Conservation (phyloP, 768 basidiomycete species). For the Boletus patriciae region DNA sequence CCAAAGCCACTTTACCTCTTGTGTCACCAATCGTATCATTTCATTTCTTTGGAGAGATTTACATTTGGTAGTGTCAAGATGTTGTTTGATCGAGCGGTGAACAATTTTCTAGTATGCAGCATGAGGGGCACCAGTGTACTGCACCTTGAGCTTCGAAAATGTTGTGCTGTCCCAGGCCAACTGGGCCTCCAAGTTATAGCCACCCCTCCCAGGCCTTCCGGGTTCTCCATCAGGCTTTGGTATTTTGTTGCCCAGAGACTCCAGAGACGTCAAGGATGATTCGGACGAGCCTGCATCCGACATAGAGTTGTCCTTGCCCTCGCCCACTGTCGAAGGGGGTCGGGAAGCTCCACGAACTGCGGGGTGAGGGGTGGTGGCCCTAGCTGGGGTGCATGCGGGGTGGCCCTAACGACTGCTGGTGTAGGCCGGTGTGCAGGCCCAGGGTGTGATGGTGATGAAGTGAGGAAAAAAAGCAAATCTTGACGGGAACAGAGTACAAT, state of each 20-base stretch:
- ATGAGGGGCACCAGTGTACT: background rate
- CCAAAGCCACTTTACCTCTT: background rate
- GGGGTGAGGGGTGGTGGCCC: background rate
- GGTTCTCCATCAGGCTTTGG: constrained; percentile 6
- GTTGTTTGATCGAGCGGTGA: background rate
- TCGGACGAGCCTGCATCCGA: background rate
- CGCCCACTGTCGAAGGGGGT: background rate
- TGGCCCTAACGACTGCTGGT: background rate
- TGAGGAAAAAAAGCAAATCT: background rate
- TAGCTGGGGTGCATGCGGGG: too few relatives aligned
- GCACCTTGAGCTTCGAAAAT: background rate
- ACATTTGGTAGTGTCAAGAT: background rate
- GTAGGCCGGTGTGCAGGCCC: background rate
- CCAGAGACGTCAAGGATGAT: background rate
- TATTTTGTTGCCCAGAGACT: background rate
- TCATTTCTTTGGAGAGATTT: background rate
- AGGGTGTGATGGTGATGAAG: background rate
- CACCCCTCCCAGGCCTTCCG: constrained; percentile 3
- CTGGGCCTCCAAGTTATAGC: constrained; percentile 7
- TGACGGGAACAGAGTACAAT: background rate
- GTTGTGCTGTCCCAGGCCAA: background rate
- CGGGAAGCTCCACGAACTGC: background rate
- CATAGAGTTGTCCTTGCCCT: background rate
- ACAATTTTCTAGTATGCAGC: background rate
- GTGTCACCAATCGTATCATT: background rate